A percentile compares a stretch with the other conserved stretches of the same genome.
Conservation (phyloP, 176 grass and related monocot genomes). For the Rhynchospora tenuis region DNA sequence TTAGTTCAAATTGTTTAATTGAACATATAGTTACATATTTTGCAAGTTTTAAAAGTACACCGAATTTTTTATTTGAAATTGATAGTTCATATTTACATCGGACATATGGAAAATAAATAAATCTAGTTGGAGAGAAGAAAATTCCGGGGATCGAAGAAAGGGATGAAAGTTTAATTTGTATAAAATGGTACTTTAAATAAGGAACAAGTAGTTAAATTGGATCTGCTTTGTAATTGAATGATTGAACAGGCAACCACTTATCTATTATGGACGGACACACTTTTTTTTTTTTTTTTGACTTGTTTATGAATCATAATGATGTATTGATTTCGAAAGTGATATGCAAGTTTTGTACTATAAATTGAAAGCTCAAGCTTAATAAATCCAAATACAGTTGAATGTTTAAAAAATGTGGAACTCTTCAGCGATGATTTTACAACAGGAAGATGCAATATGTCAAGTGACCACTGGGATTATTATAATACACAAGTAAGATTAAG, state of each 20-base stretch:
- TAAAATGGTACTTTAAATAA: background rate
- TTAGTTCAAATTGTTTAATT: no score
- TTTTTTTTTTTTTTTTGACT: background rate
- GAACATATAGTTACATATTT: no score
- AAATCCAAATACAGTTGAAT: background rate
- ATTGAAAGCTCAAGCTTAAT: conserved; percentile 4
- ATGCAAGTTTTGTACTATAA: background rate
- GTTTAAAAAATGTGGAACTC: background rate
- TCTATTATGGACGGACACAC: background rate
- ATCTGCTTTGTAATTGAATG: background rate
- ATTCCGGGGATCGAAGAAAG: background rate
- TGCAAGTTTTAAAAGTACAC: no score
- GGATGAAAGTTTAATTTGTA: background rate
- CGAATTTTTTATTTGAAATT: no score
- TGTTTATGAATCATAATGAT: background rate
- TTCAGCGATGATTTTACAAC: background rate
- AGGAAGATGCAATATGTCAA: background rate
- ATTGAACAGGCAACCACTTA: conserved; percentile 12
- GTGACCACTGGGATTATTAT: no score
- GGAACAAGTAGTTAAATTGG: background rate
- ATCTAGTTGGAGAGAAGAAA: no score
- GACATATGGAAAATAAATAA: no score
- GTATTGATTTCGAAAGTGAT: background rate
- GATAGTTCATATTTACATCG: no score
- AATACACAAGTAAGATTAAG: no score